Conservation (phyloP, 371 early-diverging fungal genomes). For the Mucor piriformis region DNA sequence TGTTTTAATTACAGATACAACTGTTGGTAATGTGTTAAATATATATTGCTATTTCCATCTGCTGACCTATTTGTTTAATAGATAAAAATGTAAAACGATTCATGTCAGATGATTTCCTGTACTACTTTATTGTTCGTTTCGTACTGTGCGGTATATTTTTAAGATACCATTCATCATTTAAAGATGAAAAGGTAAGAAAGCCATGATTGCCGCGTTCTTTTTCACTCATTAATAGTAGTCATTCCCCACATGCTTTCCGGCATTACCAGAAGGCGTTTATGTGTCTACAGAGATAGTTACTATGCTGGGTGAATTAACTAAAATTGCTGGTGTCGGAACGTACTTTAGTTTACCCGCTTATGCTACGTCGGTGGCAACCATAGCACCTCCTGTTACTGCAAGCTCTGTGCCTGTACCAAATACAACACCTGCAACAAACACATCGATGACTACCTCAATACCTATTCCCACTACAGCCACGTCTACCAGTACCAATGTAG, state of each 20-base stretch:
- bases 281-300: slow-evolving; percentile 39
- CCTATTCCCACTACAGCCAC: not conserved
- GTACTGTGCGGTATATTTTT: slow-evolving; percentile 76
- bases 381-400: not conserved
- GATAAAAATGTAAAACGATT: slow-evolving; percentile 71
- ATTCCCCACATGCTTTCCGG: slow-evolving; percentile 36
- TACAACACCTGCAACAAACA: not conserved
- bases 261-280: slow-evolving; percentile 44
- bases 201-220: not conserved
- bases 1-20: slow-evolving; percentile 42
- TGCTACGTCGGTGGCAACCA: slow-evolving; percentile 5
- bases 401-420: not conserved
- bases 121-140: slow-evolving; percentile 85
- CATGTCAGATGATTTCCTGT: slow-evolving; percentile 86
- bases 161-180: slow-evolving; percentile 60
- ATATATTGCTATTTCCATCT: not conserved
- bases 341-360: slow-evolving; percentile 48
- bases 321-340: slow-evolving; percentile 44
- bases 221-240: slow-evolving; percentile 14
- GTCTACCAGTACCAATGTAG: not conserved
- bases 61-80: slow-evolving; percentile 10
- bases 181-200: slow-evolving; percentile 67
- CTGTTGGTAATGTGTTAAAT: slow-evolving; percentile 45
- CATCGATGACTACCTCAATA: not conserved
- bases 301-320: slow-evolving; percentile 44